Base-by-base conservation (phyloP, 2,329 filamentous ascomycete species). In the Cercospora sp. region DNA sequence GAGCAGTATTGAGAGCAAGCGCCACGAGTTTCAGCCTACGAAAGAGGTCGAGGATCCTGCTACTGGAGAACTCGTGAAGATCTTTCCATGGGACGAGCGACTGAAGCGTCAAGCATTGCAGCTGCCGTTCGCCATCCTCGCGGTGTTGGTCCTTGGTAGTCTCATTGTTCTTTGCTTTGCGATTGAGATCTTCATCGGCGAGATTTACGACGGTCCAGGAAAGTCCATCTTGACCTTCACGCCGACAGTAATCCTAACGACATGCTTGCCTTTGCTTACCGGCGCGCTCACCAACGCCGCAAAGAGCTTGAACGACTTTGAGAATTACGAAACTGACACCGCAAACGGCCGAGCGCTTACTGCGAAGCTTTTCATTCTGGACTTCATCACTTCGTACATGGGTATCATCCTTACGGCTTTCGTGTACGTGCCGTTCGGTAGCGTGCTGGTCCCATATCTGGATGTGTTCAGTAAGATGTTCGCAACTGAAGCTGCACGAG, bases 381-480 rank as follows among this genome's bases (percentile, higher is more conserved):
- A 97, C 82, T 97, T 97, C 81, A 94, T 98, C 80, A 97, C 93
- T 5, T 97, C 94, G 0, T 98, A 97, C 78, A 88, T 97, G 63
- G 91, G 93, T 0, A 90, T 96, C n/a, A 90, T 97, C 77, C 86
- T 98, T 18, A 97, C 94, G 0, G 92, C 94, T 0, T 98, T 97
- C 74, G 89, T 97, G 70, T 98, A 97, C 75, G 92, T 97, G 21
- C 94, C 94, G 0, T 98, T 98, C 74, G 94, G 92, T 13, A 88
- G 89, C 68, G 80, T 93, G 57, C 87, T 99, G 10, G 88, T 95
- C 0, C 94, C 95, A 0, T 91, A 96, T 77, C 87, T 99, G 4
- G 89, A 97, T 74, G 82, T 97, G 67, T 94, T 97, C 82, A 87
- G 88, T 70, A 81, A 89, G 13, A 89, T 90, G 0, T 91, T 94